Base-by-base conservation (phyloP, 2,329 filamentous ascomycete genomes). In the Thielaviopsis euricoi region DNA sequence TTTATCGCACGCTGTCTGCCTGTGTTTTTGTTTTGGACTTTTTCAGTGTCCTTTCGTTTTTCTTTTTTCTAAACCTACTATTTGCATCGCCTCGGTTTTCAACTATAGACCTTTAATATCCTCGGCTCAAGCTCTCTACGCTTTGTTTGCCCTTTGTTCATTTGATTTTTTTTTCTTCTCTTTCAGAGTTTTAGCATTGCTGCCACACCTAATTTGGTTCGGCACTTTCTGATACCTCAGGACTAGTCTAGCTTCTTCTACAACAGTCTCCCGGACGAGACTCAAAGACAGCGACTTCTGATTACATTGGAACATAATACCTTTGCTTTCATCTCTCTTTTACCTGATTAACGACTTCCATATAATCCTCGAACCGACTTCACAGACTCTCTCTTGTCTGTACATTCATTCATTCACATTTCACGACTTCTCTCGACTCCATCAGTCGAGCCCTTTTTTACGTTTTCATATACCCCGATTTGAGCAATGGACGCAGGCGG, bases 401-500 rank as follows among this genome's bases (percentile, higher is more conserved):
- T 55, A 51, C 59, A 50, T 58, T 56, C 52, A 57, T 55, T 55
- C 49, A 25, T 51, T 25, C n/a, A 15, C 49, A 37, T 46, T 19
- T 26, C 25, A n/a, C 59, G 43, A 51, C 13, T 58, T 53, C 4
- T 5, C 10, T 21, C 26, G 29, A 50, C 50, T 9, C 17, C 37
- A 57, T 17, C 19, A 12, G 22, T 12, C 26, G 53, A 37, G 9
- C 23, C 7, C 46, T 55, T 52, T 50, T 52, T 58, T 53, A 57
- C 37, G 50, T 40, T 54, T 60, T 61, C 56, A 53, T 58, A 52
- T 46, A 58, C 49, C 51, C n/a, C 33, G 60, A 58, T 65, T 67
- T 73, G 75, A 78, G 74, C 71, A 65, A 85, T 94, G 85, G 86
- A 95, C 91, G 85, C 91, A 82, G 91, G 91, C 81, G 89, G 89